These are phyloP conservation scores for Cerrena zonata DNA, from an alignment of 1,284 basidiomycete genomes.

Conservation along the genomic window DNA sequence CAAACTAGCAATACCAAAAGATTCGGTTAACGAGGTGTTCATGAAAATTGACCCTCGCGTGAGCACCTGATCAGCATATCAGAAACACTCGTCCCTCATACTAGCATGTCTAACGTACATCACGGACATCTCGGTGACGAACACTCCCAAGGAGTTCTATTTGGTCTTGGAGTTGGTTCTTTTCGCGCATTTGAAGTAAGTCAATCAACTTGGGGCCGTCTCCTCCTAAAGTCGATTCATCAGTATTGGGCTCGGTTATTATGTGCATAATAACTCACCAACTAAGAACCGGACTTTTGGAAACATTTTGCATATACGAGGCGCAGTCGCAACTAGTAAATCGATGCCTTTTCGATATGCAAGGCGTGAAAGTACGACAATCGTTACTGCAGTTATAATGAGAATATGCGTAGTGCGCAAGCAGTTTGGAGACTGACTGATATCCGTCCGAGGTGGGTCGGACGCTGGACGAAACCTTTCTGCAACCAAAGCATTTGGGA, in stretches of 20 bases:
- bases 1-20: conserved; percentile 93
- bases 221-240: conserved; percentile 53
- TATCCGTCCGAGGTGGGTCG: conserved; percentile 41
- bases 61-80: conserved; percentile 56
- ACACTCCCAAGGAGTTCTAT: conserved; percentile 86
- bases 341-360: conserved; percentile 97
- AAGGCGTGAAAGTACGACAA: conserved; percentile 90
- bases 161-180: conserved; percentile 81
- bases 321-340: conserved; percentile 86
- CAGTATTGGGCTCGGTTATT: neutral
- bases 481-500: conserved; percentile 90
- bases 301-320: conserved; percentile 80
- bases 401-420: too few species aligned
- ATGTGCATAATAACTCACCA: conserved; percentile 42
- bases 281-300: conserved; percentile 85
- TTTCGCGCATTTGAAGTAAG: conserved; percentile 93
- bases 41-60: conserved; percentile 84
- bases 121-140: conserved; percentile 73
- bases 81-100: neutral
- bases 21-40: conserved; percentile 93
- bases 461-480: conserved; percentile 75
- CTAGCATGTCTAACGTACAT: conserved; percentile 41
- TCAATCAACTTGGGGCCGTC: conserved; percentile 95
- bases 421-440: conserved; percentile 58
- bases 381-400: conserved; percentile 62